These are phyloP conservation scores for Venturia effusa DNA, from an alignment of 2,329 filamentous ascomycete genomes.

Conservation along the genomic window DNA sequence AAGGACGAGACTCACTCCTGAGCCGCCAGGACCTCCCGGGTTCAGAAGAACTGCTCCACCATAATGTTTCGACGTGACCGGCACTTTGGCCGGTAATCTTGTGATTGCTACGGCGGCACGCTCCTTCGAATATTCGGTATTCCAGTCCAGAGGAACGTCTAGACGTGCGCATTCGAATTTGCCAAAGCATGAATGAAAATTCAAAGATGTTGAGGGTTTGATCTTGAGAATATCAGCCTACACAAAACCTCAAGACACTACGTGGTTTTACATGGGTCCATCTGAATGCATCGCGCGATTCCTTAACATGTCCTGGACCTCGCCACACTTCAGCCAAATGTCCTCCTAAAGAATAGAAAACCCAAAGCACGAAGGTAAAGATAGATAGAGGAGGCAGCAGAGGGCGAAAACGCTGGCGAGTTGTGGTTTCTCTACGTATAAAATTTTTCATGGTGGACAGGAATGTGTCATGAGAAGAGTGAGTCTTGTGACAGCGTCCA, in stretches of 20 bases:
- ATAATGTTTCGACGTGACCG: constrained; percentile 31
- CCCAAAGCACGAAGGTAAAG: background rate
- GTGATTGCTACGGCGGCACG: constrained; percentile 34
- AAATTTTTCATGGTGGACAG: background rate
- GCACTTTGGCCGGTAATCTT: constrained; percentile 33
- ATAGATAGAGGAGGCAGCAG: background rate
- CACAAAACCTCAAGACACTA: background rate
- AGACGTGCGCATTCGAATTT: constrained; percentile 39
- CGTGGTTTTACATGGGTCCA: background rate
- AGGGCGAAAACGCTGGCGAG: background rate
- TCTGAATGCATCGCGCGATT: background rate
- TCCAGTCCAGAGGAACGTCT: constrained; percentile 35
- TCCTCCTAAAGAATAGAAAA: background rate
- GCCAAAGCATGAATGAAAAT: constrained; percentile 29
- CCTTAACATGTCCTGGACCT: background rate
- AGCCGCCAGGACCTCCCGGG: constrained; percentile 36
- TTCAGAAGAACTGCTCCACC: constrained; percentile 39
- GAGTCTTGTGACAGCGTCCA: too few species aligned
- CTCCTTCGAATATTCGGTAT: constrained; percentile 22
- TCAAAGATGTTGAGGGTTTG: constrained; percentile 14
- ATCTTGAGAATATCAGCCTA: background rate
- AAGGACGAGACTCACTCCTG: constrained; percentile 22
- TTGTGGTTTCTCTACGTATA: background rate
- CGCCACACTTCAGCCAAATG: background rate
- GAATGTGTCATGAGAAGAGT: background rate